Evolutionary conservation across 768 basidiomycete genomes (phyloP), one percentile per base, ranked within the genome.

Genomic region (Boletus rubroflammeus): DNA sequence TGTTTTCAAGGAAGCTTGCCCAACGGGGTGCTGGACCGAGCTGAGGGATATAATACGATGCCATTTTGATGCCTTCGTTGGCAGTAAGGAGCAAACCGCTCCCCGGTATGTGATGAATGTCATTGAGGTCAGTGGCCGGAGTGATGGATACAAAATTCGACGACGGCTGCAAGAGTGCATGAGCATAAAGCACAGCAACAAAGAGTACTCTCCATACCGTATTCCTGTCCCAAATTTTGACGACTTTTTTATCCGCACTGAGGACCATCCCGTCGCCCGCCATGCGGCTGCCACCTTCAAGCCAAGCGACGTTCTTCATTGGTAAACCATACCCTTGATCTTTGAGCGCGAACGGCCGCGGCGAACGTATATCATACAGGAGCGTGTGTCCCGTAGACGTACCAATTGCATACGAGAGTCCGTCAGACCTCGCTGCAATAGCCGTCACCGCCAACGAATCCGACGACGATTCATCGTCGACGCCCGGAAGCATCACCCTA

Each of bases 321-420:
- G 95, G 88, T 42, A 98, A 73, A 1, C 96, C 96, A 62, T 98
- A 98, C 0, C 97, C 97, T 72, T 98, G 97, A 66, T 99, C 97
- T 66, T 99, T 98, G 56, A 85, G 67, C 1, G 92, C 93, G 62
- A 89, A 94, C 23, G 92, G 86, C 36, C 79, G 80, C 5, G 86
- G 80, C 9, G 90, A 85, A 42, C 97, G 88, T 62, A 99, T 83
- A 67, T 99, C 97, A 68, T 98, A 99, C 14, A 99, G 76, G 5
- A 98, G 73, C 0, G 93, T 93, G 66, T 98, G 94, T 0, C 97
- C 97, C 0, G 93, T 92, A 9, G 91, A 93, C 2, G 96, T 98
- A 14, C 96, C 97, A 34, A 98, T 78, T 0, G 96, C 97, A 59
- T 98, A 87, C 17, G 92, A 92, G 19, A 99, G 78, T 0, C 97